These are phyloP conservation scores for Fraxinus quadrangulata DNA, from an alignment of 257 asterid species.

Conservation along the genomic window DNA sequence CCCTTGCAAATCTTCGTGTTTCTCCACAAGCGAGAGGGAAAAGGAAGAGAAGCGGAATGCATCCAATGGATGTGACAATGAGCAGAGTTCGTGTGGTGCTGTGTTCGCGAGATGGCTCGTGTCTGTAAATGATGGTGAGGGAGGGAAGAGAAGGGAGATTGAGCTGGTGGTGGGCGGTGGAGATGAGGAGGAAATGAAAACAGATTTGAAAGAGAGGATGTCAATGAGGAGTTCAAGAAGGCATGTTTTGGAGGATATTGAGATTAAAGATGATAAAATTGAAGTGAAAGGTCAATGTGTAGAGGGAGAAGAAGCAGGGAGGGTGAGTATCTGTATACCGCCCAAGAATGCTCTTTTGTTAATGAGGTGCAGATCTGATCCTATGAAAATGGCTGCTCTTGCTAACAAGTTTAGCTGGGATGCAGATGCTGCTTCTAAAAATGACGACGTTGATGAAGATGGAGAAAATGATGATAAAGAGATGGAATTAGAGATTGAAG, in stretches of 20 bases:
- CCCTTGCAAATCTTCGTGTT: conserved; percentile 75
- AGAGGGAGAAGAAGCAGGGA: conserved; percentile 37
- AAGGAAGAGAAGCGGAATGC: conserved; percentile 39
- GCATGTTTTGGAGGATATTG: conserved; percentile 83
- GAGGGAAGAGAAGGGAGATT: conserved; percentile 68
- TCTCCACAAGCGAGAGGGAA: conserved; percentile 45
- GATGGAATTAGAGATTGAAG: conserved; percentile 7
- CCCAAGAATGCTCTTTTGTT: conserved; percentile 90
- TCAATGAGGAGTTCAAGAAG: conserved; percentile 63
- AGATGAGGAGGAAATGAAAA: conserved; percentile 52
- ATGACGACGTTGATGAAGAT: conserved; percentile 6
- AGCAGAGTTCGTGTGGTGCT: conserved; percentile 52
- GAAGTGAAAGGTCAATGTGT: conserved; percentile 36
- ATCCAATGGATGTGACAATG: conserved; percentile 31
- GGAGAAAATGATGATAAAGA: neutral
- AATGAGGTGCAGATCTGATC: conserved; percentile 99
- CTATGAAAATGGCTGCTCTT: conserved; percentile 80
- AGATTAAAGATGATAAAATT: conserved; percentile 59
- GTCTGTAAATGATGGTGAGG: conserved; percentile 68
- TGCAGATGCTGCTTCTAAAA: conserved; percentile 31
- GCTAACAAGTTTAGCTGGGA: conserved; percentile 59
- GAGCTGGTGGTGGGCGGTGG: conserved; percentile 82
- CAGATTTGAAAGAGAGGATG: conserved; percentile 19
- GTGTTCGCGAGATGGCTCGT: conserved; percentile 83
- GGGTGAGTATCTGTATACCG: conserved; percentile 82